Base-by-base conservation (phyloP, 2,329 filamentous ascomycete species). In the Hymenoscyphus linearis region DNA sequence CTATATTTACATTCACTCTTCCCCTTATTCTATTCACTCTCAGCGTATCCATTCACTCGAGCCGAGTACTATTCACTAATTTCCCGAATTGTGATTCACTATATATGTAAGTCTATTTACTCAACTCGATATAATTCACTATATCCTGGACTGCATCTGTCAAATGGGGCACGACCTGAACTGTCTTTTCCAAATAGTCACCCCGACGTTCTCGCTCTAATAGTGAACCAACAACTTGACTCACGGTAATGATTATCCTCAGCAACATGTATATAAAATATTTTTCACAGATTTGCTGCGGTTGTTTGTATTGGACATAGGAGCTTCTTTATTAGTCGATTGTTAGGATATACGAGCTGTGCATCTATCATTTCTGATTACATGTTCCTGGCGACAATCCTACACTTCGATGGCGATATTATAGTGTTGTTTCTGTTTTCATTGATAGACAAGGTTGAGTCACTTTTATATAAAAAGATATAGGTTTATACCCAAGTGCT, bases 91-190 rank as follows among this genome's bases (percentile, higher is more conserved):
- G n/a, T n/a, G n/a, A n/a, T n/a, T n/a, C n/a, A n/a, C n/a, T n/a
- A n/a, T n/a, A n/a, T n/a, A n/a, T n/a, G n/a, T n/a, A n/a, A n/a
- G n/a, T n/a, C n/a, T n/a, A n/a, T n/a, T n/a, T n/a, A n/a, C n/a
- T n/a, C n/a, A n/a, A n/a, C n/a, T n/a, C n/a, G n/a, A n/a, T n/a
- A n/a, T n/a, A n/a, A n/a, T n/a, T n/a, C n/a, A n/a, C n/a, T n/a
- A n/a, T n/a, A n/a, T 96, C 90, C 76, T 96, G 90, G 70, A 97
- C 96, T 18, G 88, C 90, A 72, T 96, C 86, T 60, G 92, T 96
- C 68, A 98, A 82, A 75, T 98, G 93, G 1, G 93, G 93, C 4
- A 98, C 92, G 40, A 96, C 89, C 76, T 97, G 92, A 16, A 96
- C 88, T 18, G 93, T 92, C 75, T 89, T 87, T 67, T 93, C 93